Evolutionary conservation across 495 filamentous ascomycete species (phyloP), one percentile per base, ranked within the genome.

Genomic region (Terfezia claveryi): DNA sequence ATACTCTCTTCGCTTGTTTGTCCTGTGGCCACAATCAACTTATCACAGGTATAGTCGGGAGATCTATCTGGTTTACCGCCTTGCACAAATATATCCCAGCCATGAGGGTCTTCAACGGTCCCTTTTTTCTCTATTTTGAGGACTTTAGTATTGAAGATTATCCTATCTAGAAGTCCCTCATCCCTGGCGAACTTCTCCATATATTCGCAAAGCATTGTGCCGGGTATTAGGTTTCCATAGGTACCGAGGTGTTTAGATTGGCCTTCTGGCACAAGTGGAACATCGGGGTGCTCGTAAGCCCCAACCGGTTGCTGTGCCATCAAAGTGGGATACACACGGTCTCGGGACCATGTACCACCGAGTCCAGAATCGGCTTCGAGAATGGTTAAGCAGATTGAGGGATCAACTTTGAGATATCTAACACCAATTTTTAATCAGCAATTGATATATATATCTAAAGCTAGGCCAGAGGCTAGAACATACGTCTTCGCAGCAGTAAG

Each of bases 321-420:
- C 32, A 75, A 62, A 2, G 62, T 71, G 3, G 72, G 69, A 57
- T 78, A 76, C 16, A 76, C 56, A 37, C 72, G 63, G n/a, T 71
- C 63, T 36, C 67, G 61, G 49, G 71, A 66, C 75, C 75, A 78
- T 0, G 72, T 73, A 3, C 75, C 75, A 1, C 75, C 75, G 27
- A 73, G 58, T 0, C 62, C 66, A 10, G 58, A 49, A 8, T 71
- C 61, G 0, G 66, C 57, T 55, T 80, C 76, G 36, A 82, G 59
- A 37, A 76, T 59, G 0, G 70, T 59, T 11, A 78, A 51, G n/a
- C 68, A 60, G 41, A 67, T 61, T 4, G 54, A 49, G 1, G 72
- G 71, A 23, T 64, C 55, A 8, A 71, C 52, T 50, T 66, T 49
- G 10, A 73, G 63, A 56, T 74, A 75, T 46, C 41, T 46, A 8